Evolutionary conservation across 768 basidiomycete species (phyloP).

Genomic region (Rhizopogon rudus): DNA sequence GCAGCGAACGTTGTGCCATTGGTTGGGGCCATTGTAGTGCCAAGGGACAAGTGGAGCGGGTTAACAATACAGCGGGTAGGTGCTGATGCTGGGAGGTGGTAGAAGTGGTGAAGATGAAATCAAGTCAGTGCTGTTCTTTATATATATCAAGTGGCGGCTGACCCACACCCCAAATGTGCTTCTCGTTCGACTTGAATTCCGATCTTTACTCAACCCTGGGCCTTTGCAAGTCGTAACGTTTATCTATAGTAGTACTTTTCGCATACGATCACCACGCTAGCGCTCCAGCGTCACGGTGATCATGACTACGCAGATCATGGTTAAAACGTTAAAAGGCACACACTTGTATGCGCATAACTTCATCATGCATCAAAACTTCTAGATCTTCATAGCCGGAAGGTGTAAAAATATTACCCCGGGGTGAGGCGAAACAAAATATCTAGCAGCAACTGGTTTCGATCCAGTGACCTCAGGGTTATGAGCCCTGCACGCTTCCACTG

Average conservation of each 20-base stretch:
- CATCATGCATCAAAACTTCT: too few relatives aligned
- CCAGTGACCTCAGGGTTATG: conserved; percentile 63
- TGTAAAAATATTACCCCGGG: too few relatives aligned
- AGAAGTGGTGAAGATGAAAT: background rate
- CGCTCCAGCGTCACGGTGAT: too few relatives aligned
- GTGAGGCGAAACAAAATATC: background rate
- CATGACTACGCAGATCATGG: too few relatives aligned
- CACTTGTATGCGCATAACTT: too few relatives aligned
- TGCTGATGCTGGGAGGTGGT: background rate
- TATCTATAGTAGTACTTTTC: too few relatives aligned
- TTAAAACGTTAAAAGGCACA: too few relatives aligned
- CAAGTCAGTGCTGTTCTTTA: background rate
- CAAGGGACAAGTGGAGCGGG: background rate
- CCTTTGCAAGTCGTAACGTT: too few relatives aligned
- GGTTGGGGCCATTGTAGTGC: background rate
- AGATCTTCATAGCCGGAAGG: background rate
- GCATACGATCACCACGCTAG: too few relatives aligned
- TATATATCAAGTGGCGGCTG: background rate
- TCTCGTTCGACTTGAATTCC: background rate
- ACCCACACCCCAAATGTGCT: background rate
- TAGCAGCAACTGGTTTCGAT: conserved; percentile 65
- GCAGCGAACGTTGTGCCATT: background rate
- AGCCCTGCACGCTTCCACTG: conserved; percentile 56
- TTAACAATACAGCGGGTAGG: background rate
- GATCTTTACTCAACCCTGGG: background rate